Base-by-base conservation (phyloP, 257 asterid genomes). In the Nicotiana paniculata region DNA sequence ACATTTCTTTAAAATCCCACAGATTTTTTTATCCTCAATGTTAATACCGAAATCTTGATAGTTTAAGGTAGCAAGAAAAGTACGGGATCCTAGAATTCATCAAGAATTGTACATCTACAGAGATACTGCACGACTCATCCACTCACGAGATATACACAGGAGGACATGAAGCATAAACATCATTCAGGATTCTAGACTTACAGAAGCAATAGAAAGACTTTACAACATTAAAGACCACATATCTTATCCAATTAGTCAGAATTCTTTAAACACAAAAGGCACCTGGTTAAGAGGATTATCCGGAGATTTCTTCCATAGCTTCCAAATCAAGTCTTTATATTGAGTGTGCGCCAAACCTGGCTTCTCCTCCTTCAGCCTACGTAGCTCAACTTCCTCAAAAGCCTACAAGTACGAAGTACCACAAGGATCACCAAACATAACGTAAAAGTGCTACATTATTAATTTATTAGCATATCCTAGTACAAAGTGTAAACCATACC, bases 241-340 rank as follows among this genome's bases (percentile, higher is more conserved):
- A 18, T 37, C 30, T 33, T 33, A 69, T 12, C 48, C 21, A 67
- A 1, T 35, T 18, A 15, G 77, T 70, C 55, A n/a, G 15, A 17
- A 24, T 70, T 39, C 5, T 11, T 21, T 51, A 1, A 28, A 76
- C 80, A 76, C 33, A 76, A 13, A 76, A 24, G 9, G n/a, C 76
- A 90, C 99, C 97, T 92, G 93, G 86, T 93, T 95, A 39, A 93
- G 94, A 54, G 98, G 98, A 78, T 95, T 95, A 85, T 95, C 98
- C 0, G 97, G 95, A 87, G 97, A 91, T 82, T 91, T 93, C 94
- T 93, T 95, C 99, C 98, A 92, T 57, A 93, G 90, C 87, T 95
- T 95, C 99, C 98, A 93, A 82, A 95, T 87, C 94, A 95, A 83
- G 86, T 95, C 99, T 87, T 90, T 84, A 82, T 33, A 80, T 65